A percentile compares a stretch with the other conserved stretches of the same genome.
Evolutionary conservation across 1,284 basidiomycete species (phyloP).

Genomic region (Marasmius sp.): DNA sequence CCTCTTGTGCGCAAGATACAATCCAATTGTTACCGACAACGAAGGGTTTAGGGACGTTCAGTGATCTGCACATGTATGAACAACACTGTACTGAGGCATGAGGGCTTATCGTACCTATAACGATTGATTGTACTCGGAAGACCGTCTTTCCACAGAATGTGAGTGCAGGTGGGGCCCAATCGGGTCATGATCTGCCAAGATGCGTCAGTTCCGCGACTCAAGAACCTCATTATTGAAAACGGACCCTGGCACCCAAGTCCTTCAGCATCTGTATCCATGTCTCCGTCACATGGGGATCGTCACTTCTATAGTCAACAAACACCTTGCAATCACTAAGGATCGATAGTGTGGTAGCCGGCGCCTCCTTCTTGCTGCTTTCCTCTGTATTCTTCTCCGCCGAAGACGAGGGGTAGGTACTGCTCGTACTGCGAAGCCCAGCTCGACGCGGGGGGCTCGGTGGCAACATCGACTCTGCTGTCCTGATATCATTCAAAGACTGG

Average conservation of each 20-base stretch:
- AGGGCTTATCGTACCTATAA: slow-evolving; percentile 55
- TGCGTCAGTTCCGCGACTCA: neutral
- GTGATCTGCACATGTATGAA: slow-evolving; percentile 36
- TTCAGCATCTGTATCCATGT: slow-evolving; percentile 87
- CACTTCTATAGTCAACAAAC: slow-evolving; percentile 88
- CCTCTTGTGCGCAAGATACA: slow-evolving; percentile 79
- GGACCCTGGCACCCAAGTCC: slow-evolving; percentile 80
- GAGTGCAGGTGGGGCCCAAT: slow-evolving; percentile 80
- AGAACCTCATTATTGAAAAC: slow-evolving; percentile 20
- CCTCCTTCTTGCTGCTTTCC: slow-evolving; percentile 4
- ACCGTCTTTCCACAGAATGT: slow-evolving; percentile 91
- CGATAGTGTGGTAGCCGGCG: slow-evolving; percentile 32
- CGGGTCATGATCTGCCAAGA: slow-evolving; percentile 52
- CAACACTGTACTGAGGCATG: neutral
- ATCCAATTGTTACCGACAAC: slow-evolving; percentile 94
- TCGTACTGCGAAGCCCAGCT: slow-evolving; percentile 40
- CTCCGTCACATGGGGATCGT: slow-evolving; percentile 66
- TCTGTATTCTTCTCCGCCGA: slow-evolving; percentile 17
- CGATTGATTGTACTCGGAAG: slow-evolving; percentile 73
- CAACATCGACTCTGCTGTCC: slow-evolving; percentile 33
- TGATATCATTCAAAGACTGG: slow-evolving; percentile 48
- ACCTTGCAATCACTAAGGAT: slow-evolving; percentile 78
- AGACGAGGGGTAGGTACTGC: slow-evolving; percentile 35
- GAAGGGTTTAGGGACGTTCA: slow-evolving; percentile 68
- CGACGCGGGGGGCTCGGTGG: slow-evolving; percentile 41